Conservation (phyloP, 495 filamentous ascomycete species). For the Hypoxylon lenormandii region DNA sequence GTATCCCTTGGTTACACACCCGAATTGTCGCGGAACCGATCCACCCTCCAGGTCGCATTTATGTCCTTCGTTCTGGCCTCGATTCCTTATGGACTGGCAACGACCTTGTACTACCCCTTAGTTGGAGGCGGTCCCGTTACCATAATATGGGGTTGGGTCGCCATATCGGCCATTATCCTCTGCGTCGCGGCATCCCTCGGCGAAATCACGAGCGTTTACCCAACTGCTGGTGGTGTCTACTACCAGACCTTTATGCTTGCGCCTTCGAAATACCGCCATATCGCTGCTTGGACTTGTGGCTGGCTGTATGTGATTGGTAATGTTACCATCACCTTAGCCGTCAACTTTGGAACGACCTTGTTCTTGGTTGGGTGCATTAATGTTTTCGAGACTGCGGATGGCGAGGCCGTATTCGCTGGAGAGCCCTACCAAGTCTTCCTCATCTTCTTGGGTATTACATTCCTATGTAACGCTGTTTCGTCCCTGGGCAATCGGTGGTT, state of each 20-base stretch:
- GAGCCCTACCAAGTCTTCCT: constrained; percentile 70
- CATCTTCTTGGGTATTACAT: constrained; percentile 68
- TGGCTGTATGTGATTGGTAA: constrained; percentile 77
- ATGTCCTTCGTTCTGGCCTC: constrained; percentile 68
- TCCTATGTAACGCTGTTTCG: constrained; percentile 67
- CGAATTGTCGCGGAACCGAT: constrained; percentile 64
- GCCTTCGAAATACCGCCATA: constrained; percentile 52
- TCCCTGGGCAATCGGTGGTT: constrained; percentile 68
- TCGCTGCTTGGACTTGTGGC: constrained; percentile 73
- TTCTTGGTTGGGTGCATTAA: constrained; percentile 67
- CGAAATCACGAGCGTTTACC: constrained; percentile 69
- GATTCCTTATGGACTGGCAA: constrained; percentile 75
- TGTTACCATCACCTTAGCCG: constrained; percentile 75
- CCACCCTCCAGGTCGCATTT: constrained; percentile 68
- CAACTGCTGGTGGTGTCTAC: constrained; percentile 68
- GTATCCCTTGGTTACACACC: constrained; percentile 66
- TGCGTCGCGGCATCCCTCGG: constrained; percentile 66
- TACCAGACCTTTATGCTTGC: constrained; percentile 69
- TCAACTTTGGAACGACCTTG: constrained; percentile 73
- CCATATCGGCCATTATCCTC: constrained; percentile 63
- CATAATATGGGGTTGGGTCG: constrained; percentile 73
- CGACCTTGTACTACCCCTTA: constrained; percentile 76
- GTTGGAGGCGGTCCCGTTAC: constrained; percentile 73
- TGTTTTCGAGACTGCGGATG: constrained; percentile 60
- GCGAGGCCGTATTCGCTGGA: constrained; percentile 55